A percentile compares a stretch with the other conserved stretches of the same genome.
Evolutionary conservation across 1,284 basidiomycete genomes (phyloP).

Genomic region (Spongiforma sp.): DNA sequence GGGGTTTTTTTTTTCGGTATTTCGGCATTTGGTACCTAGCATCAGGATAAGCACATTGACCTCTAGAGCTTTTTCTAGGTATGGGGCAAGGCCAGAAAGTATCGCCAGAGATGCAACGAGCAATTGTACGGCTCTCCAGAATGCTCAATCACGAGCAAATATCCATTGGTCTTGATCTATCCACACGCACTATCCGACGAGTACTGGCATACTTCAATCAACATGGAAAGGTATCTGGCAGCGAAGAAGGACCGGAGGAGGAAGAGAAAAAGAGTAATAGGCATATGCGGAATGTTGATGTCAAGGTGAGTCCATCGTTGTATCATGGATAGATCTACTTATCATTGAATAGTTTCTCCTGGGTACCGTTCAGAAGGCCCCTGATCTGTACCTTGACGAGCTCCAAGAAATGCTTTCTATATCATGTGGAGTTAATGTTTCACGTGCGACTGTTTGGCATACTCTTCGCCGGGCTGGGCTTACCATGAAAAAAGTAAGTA

Average conservation of each 20-base stretch:
- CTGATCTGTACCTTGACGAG: not conserved
- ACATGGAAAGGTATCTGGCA: not conserved
- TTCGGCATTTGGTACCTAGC: not conserved
- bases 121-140: not conserved
- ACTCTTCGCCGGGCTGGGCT: not conserved
- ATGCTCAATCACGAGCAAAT: not conserved
- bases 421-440: not conserved
- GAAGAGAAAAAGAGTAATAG: not conserved
- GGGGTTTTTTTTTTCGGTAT: not conserved
- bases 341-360: not conserved
- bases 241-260: not conserved
- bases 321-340: no score
- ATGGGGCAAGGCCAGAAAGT: not conserved
- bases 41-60: not conserved
- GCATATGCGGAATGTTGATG: conserved; percentile 4
- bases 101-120: not conserved
- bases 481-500: not conserved
- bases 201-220: not conserved
- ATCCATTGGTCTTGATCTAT: not conserved
- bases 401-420: not conserved
- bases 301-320: conserved; percentile 3
- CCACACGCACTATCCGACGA: not conserved
- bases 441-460: not conserved
- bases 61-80: not conserved
- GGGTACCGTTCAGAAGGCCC: not conserved